Conservation (phyloP, 164 flowering plant genomes). For the Umbellularia californica region DNA sequence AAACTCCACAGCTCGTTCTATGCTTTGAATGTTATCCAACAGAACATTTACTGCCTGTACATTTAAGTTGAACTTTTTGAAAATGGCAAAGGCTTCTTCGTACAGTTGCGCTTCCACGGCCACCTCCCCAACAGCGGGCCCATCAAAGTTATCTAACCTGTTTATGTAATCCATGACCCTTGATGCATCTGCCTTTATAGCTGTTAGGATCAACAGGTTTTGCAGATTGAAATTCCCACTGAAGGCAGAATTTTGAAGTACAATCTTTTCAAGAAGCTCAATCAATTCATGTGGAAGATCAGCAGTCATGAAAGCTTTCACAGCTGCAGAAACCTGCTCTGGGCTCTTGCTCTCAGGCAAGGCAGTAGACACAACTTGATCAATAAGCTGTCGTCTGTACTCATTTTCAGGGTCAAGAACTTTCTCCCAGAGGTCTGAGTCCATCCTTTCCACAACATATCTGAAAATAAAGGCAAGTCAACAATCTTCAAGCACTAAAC, state of each 20-base stretch:
- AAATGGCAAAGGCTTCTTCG: constrained; percentile 96
- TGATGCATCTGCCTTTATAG: constrained; percentile 96
- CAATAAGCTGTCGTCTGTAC: constrained; percentile 90
- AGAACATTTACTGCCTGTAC: constrained; percentile 97
- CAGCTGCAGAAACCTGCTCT: constrained; percentile 99
- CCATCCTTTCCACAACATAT: constrained; percentile 99
- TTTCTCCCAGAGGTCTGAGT: constrained; percentile 92
- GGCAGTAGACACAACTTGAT: constrained; percentile 99
- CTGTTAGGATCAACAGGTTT: constrained; percentile 85
- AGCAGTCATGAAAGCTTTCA: constrained; percentile 99
- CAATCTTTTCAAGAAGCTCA: constrained; percentile 98
- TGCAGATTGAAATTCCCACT: constrained; percentile 98
- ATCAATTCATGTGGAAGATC: constrained; percentile 98
- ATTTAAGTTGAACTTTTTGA: constrained; percentile 96
- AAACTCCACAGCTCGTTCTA: constrained; percentile 96
- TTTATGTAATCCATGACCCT: constrained; percentile 98
- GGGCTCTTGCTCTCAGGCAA: constrained; percentile 99
- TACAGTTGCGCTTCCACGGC: constrained; percentile 95
- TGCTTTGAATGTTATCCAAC: constrained; percentile 80
- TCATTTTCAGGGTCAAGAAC: constrained; percentile 92
- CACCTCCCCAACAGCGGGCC: constrained; percentile 98
- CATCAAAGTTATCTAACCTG: constrained; percentile 96
- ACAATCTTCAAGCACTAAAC: not conserved
- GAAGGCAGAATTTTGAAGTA: constrained; percentile 97
- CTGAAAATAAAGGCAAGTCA: constrained; percentile 34